Percentiles rank a stretch among this genome's conserved stretches.
These are phyloP conservation scores for Cenchrus purpureus DNA, from an alignment of 176 grass and related monocot genomes.

Conservation along the genomic window DNA sequence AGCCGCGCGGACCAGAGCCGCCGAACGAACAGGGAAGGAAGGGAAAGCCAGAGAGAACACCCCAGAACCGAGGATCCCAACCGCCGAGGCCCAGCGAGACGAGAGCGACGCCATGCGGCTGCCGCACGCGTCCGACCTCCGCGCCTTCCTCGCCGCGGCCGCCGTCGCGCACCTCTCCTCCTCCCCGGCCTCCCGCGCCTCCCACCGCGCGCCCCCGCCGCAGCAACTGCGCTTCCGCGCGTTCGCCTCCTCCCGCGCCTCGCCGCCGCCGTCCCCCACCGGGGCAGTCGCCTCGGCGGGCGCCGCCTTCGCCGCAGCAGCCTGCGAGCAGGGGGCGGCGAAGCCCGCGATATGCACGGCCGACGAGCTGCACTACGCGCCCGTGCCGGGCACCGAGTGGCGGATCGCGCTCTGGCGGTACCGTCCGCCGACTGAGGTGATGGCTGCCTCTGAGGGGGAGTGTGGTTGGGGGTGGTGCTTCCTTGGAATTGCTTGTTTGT, in stretches of 20 bases:
- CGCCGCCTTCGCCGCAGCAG: neutral
- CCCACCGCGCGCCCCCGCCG: conserved; percentile 3
- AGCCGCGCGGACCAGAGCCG: neutral
- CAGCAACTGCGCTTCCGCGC: conserved; percentile 42
- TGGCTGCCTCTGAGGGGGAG: neutral
- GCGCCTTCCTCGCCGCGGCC: conserved; percentile 65
- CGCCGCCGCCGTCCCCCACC: conserved; percentile 6
- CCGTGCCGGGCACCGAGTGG: conserved; percentile 92
- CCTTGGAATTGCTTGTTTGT: neutral
- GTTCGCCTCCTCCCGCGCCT: conserved; percentile 43
- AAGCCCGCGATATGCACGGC: conserved; percentile 88
- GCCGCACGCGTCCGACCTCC: conserved; percentile 56
- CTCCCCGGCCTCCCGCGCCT: conserved; percentile 12
- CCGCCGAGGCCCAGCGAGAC: conserved; percentile 9
- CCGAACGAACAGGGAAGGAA: neutral
- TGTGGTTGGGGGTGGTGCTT: neutral
- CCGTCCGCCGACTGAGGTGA: conserved; percentile 75
- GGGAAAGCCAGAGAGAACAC: conserved; percentile 1
- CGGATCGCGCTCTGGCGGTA: conserved; percentile 94
- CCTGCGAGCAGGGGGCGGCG: conserved; percentile 45
- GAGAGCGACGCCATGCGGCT: conserved; percentile 42
- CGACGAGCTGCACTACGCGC: conserved; percentile 90
- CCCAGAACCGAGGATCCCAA: conserved; percentile 28
- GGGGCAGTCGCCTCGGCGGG: conserved; percentile 11
- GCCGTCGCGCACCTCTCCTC: conserved; percentile 48